Conservation (phyloP, 306 rosid genomes). For the Psophocarpus tetragonolobus region DNA sequence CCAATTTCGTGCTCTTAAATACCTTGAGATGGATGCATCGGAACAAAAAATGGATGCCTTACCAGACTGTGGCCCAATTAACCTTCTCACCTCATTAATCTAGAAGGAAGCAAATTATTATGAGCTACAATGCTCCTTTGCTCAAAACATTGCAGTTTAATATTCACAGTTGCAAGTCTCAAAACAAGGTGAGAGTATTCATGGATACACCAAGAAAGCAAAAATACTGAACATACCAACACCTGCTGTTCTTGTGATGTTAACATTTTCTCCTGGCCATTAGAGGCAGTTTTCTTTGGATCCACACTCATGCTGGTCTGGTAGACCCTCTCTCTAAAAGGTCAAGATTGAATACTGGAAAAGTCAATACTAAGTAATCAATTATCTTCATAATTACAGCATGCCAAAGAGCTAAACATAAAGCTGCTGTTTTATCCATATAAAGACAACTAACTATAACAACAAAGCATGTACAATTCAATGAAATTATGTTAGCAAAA, state of each 20-base stretch:
- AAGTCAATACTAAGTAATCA: conserved; percentile 24
- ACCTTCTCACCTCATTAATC: conserved; percentile 76
- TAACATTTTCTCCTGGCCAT: conserved; percentile 46
- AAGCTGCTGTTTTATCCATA: conserved; percentile 20
- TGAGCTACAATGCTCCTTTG: neutral
- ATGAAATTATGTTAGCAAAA: neutral
- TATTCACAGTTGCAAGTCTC: conserved; percentile 11
- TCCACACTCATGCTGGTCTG: conserved; percentile 54
- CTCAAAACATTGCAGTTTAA: conserved; percentile 18
- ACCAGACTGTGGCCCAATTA: conserved; percentile 66
- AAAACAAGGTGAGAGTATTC: conserved; percentile 17
- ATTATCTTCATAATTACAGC: conserved; percentile 24
- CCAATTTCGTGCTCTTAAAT: conserved; percentile 85
- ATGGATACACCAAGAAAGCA: neutral
- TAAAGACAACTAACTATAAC: neutral
- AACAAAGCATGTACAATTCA: neutral
- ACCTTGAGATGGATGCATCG: conserved; percentile 70
- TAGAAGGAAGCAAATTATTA: conserved; percentile 39
- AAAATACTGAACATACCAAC: conserved; percentile 52
- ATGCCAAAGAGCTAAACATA: conserved; percentile 20
- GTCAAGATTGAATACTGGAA: conserved; percentile 36
- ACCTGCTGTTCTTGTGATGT: conserved; percentile 61
- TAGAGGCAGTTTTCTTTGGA: conserved; percentile 54
- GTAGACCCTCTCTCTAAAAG: conserved; percentile 31
- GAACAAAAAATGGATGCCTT: conserved; percentile 73